Conservation (phyloP, 176 grass and related monocot species). For the Ananas comosus region DNA sequence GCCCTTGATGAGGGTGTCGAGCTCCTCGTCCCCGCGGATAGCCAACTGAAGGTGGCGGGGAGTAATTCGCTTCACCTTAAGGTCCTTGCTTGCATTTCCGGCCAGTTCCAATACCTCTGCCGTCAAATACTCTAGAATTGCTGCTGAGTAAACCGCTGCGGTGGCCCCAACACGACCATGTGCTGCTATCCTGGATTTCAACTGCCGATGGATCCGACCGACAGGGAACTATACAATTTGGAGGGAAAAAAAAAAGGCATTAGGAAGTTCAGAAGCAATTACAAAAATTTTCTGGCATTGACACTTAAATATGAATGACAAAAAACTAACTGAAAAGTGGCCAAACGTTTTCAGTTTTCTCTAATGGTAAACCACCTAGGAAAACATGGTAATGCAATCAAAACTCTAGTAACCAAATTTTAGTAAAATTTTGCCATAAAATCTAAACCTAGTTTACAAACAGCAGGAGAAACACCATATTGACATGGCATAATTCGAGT, state of each 20-base stretch:
- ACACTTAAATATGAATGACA: too few species aligned
- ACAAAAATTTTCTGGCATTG: not conserved
- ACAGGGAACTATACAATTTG: slow-evolving; percentile 34
- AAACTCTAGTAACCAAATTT: too few species aligned
- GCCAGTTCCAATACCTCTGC: slow-evolving; percentile 62
- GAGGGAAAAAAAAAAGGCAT: not conserved
- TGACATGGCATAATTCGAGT: too few species aligned
- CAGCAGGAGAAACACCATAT: too few species aligned
- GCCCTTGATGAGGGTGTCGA: slow-evolving; percentile 68
- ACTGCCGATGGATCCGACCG: slow-evolving; percentile 52
- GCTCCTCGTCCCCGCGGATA: slow-evolving; percentile 63
- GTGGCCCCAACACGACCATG: slow-evolving; percentile 66
- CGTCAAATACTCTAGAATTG: slow-evolving; percentile 68
- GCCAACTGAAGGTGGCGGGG: slow-evolving; percentile 76
- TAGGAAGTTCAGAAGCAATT: not conserved
- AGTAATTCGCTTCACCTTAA: slow-evolving; percentile 75
- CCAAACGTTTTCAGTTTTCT: too few species aligned
- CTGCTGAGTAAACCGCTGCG: slow-evolving; percentile 56
- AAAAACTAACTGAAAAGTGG: too few species aligned
- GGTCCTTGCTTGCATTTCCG: slow-evolving; percentile 72
- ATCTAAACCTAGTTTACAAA: too few species aligned
- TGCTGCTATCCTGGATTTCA: slow-evolving; percentile 53
- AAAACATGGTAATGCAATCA: too few species aligned
- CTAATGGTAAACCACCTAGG: too few species aligned
- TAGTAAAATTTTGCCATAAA: too few species aligned